Evolutionary conservation across 345 rosid genomes (phyloP), one percentile per base, ranked within the genome.

Genomic region (Acer yangbiense): DNA sequence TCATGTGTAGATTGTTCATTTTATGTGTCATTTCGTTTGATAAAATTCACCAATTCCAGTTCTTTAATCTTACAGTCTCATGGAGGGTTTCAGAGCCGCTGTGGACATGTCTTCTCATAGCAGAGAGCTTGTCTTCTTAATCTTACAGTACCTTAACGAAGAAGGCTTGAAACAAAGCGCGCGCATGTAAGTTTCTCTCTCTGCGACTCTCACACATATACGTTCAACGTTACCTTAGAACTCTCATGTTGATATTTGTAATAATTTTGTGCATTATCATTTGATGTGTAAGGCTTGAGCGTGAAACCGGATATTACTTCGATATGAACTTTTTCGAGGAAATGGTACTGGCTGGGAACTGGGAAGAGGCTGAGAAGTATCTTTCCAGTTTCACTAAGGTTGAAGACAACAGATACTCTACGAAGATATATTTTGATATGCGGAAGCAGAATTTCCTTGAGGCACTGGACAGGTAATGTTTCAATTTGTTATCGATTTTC

Each of bases 121-220:
- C 58, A 76, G 44, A 71, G 87, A 85, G 44, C 82, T 85, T 14
- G 78, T 83, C 71, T 81, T 82, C 73, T 58, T 86, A 55, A 80
- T 85, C 77, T 77, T 87, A 65, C 91, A 86, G 86, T 85, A 74
- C 79, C 65, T 85, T 8, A 65, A 83, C 21, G 88, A 86, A 55
- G 86, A 83, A 76, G 85, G 85, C 35, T 82, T 83, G 69, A 74
- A 72, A 72, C 85, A 69, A 67, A 64, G 87, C 54, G 88, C 85
- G 69, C 81, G 46, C 66, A 76, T 44, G 86, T 80, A 50, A 13
- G 77, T 71, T 72, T 69, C 35, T 8, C 70, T 21, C 65, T 54
- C 66, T 64, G 9, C 20, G 9, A 16, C 60, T 69, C 7, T 62
- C 41, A 29, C 43, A n/a, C 60, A 46, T 29, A 58, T 44, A 68